A percentile compares a stretch with the other conserved stretches of the same genome.
These are phyloP conservation scores for Pleurotus ostreatus DNA, from an alignment of 768 basidiomycete genomes.

Conservation along the genomic window DNA sequence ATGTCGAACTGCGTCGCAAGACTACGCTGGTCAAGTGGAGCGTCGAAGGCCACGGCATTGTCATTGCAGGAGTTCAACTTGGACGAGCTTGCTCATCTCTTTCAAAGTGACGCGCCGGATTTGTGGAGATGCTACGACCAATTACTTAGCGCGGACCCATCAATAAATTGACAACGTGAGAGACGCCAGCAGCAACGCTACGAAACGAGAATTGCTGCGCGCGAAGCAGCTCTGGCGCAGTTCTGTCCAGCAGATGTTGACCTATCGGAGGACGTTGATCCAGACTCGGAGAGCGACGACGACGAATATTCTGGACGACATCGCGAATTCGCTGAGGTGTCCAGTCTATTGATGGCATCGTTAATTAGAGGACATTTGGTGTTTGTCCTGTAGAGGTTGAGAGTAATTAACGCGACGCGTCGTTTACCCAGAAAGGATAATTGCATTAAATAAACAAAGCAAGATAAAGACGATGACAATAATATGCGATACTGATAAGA, in stretches of 20 bases:
- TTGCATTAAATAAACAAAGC: too few relatives aligned
- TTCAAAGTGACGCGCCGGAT: neutral
- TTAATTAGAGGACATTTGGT: too few relatives aligned
- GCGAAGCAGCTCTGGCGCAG: neutral
- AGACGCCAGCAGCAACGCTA: neutral
- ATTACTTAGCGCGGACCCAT: neutral
- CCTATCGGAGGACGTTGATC: constrained; percentile 9
- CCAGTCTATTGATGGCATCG: too few relatives aligned
- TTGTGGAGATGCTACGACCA: neutral
- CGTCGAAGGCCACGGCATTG: neutral
- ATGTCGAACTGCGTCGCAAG: too few relatives aligned
- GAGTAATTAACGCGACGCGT: too few relatives aligned
- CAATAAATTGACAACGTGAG: neutral
- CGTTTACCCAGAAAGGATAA: too few relatives aligned
- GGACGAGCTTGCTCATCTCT: neutral
- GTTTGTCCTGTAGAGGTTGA: too few relatives aligned
- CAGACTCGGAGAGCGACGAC: too few relatives aligned
- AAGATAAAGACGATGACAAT: too few relatives aligned
- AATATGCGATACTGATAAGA: too few relatives aligned
- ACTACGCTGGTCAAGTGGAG: neutral
- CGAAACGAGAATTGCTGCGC: neutral
- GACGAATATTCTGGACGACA: constrained; percentile 1
- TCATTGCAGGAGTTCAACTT: neutral
- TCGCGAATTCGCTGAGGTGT: neutral
- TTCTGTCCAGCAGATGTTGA: neutral